A percentile compares a stretch with the other conserved stretches of the same genome.
Conservation (phyloP, 2,329 filamentous ascomycete genomes). For the Xylaria sp. region DNA sequence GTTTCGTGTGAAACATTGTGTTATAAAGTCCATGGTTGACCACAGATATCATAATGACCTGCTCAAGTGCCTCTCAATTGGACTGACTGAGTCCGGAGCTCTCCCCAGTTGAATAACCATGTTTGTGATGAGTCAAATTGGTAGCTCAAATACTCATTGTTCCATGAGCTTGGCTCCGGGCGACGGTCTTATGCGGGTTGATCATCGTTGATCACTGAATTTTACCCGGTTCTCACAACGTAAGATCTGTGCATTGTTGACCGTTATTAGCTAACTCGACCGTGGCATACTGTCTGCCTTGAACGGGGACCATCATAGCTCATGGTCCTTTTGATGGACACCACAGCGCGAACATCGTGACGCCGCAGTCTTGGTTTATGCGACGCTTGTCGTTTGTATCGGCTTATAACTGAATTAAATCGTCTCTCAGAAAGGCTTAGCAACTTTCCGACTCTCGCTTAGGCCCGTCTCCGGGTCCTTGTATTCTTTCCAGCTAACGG, state of each 20-base stretch:
- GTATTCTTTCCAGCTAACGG: constrained; percentile 96
- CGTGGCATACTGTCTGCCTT: background rate
- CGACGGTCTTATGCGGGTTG: background rate
- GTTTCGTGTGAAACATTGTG: background rate
- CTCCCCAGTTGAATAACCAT: background rate
- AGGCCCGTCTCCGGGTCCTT: constrained; percentile 81
- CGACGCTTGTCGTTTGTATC: background rate
- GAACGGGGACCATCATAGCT: background rate
- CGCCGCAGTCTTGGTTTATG: background rate
- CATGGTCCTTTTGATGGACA: background rate
- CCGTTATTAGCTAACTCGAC: background rate
- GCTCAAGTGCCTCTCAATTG: background rate
- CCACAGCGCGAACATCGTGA: background rate
- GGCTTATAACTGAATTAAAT: constrained; percentile 20
- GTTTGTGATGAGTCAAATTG: background rate
- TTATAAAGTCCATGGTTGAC: background rate
- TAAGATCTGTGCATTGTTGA: background rate
- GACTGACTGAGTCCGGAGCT: background rate
- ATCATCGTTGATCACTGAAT: background rate
- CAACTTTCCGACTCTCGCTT: constrained; percentile 88
- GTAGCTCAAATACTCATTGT: background rate
- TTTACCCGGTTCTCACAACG: constrained; percentile 10
- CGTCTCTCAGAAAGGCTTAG: constrained; percentile 80
- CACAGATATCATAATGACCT: background rate
- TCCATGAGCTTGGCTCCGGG: background rate